A percentile compares a stretch with the other conserved stretches of the same genome.
phyloP scores from a whole-genome alignment of 2,329 filamentous ascomycete species.

The Aspergillus chevalieri region DNA sequence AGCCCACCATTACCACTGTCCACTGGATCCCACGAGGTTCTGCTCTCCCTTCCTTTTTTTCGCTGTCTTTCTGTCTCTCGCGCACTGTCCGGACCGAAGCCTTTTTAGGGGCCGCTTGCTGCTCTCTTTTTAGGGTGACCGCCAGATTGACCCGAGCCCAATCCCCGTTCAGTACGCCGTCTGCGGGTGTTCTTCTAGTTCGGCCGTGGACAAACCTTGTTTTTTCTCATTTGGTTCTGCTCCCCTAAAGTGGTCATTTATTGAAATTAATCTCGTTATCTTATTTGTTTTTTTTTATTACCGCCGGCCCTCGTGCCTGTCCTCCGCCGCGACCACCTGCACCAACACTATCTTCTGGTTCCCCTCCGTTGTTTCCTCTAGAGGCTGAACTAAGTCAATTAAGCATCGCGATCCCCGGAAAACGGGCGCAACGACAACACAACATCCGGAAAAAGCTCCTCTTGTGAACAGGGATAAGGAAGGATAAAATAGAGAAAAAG shows the following conservation, averaged over 20 bases:
- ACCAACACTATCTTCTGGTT: constrained; percentile 26
- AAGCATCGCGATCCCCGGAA: constrained; percentile 26
- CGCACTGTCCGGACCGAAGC: constrained; percentile 12
- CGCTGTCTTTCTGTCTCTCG: constrained; percentile 20
- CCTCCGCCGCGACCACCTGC: constrained; percentile 20
- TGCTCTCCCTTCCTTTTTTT: constrained; percentile 17
- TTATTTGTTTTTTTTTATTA: constrained; percentile 12
- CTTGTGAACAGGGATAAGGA: constrained; percentile 4
- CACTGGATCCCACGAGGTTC: constrained; percentile 35
- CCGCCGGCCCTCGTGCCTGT: constrained; percentile 29
- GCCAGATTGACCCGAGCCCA: constrained; percentile 16
- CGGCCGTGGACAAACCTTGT: constrained; percentile 3
- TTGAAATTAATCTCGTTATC: neutral
- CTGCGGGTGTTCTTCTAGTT: too few species aligned
- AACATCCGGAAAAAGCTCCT: constrained; percentile 17
- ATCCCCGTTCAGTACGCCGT: constrained; percentile 12
- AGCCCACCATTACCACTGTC: neutral
- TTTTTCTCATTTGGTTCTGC: constrained; percentile 4
- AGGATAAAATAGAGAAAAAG: neutral
- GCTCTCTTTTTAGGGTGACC: constrained; percentile 21
- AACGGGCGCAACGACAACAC: constrained; percentile 1
- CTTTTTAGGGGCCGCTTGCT: constrained; percentile 27
- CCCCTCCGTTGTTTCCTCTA: constrained; percentile 26
- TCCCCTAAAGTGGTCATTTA: too few species aligned
- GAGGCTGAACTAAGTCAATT: constrained; percentile 33